Conservation (phyloP, 2,329 filamentous ascomycete genomes). For the Phialophora chinensis region DNA sequence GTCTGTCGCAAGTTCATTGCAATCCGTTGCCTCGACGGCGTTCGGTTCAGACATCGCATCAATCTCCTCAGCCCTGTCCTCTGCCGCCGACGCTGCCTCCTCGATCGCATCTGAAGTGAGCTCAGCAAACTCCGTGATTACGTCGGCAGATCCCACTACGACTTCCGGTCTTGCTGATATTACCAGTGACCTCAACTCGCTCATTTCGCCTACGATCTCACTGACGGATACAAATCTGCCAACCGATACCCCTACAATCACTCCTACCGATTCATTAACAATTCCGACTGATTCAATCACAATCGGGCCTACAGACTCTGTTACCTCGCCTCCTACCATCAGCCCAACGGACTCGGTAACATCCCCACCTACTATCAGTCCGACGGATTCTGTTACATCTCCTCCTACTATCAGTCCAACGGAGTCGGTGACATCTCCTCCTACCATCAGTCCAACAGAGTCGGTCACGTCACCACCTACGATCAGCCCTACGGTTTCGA, state of each 20-base stretch:
- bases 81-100: constrained; percentile 28
- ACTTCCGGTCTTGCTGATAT: constrained; percentile 19
- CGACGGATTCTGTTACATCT: not conserved
- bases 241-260: constrained; percentile 17
- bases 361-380: not conserved
- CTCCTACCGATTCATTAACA: constrained; percentile 22
- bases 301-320: constrained; percentile 8
- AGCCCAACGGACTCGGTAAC: constrained; percentile 4
- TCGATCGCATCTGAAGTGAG: constrained; percentile 33
- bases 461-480: constrained; percentile 2
- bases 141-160: constrained; percentile 22
- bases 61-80: constrained; percentile 34
- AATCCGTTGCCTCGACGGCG: constrained; percentile 32
- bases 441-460: constrained; percentile 1
- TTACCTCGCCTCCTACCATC: constrained; percentile 6
- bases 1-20: constrained; percentile 31
- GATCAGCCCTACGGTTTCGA: constrained; percentile 3
- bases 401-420: constrained; percentile 15
- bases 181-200: constrained; percentile 16
- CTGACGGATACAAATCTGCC: not conserved
- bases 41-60: constrained; percentile 28
- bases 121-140: constrained; percentile 27
- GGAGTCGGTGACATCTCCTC: not conserved
- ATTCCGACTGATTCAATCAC: constrained; percentile 40
- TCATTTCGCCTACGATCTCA: constrained; percentile 16